phyloP scores from a whole-genome alignment of 148 eudicot genomes.

The Suaeda aralocaspica region DNA sequence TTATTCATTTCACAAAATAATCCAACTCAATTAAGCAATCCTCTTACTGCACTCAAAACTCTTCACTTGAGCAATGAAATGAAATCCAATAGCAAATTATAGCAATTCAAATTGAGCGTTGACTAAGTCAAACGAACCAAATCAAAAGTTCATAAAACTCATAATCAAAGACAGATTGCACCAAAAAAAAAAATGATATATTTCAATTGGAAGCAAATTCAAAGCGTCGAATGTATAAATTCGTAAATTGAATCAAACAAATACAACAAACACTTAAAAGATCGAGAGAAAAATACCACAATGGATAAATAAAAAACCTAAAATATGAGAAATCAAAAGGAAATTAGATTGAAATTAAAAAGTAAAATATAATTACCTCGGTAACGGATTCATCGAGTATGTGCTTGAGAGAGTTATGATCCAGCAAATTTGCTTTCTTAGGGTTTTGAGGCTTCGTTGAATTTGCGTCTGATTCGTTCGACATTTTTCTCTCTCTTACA shows the following conservation, averaged over 20 bases:
- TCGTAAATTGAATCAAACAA: not conserved
- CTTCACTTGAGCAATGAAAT: too few relatives aligned
- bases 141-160: not conserved
- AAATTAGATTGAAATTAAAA: not conserved
- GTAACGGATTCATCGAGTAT: conserved; percentile 66
- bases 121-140: conserved; percentile 1
- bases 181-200: not conserved
- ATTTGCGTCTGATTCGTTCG: conserved; percentile 7
- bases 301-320: not conserved
- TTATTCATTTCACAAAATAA: not conserved
- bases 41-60: too few relatives aligned
- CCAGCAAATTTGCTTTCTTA: conserved; percentile 65
- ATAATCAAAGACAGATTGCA: not conserved
- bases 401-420: conserved; percentile 77
- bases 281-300: not conserved
- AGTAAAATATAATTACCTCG: too few relatives aligned
- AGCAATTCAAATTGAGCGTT: not conserved
- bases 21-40: not conserved
- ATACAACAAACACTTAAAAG: not conserved
- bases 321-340: not conserved
- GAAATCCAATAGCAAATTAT: too few relatives aligned
- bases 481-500: conserved; percentile 27
- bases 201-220: not conserved
- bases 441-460: conserved; percentile 34
- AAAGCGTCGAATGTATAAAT: not conserved